A percentile compares a stretch with the other conserved stretches of the same genome.
phyloP scores from a whole-genome alignment of 2,329 filamentous ascomycete species.

The Ceratocystis colombiana region DNA sequence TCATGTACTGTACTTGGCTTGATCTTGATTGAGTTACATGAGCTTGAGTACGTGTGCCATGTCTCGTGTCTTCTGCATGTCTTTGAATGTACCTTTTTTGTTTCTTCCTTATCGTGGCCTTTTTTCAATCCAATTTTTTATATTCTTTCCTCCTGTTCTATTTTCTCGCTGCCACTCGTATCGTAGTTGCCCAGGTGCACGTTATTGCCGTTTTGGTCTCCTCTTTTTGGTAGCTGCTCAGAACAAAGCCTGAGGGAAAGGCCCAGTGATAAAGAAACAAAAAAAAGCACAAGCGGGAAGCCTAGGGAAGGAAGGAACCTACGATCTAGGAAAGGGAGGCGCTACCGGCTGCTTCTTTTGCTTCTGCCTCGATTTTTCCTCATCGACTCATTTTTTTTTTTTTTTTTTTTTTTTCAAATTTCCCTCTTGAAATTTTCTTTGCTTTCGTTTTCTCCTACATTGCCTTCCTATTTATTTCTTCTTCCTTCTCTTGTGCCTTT shows the following conservation, averaged over 20 bases:
- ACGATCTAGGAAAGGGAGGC: conserved; percentile 11
- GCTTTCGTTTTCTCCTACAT: not conserved
- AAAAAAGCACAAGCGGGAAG: not conserved
- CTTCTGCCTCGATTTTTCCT: conserved; percentile 9
- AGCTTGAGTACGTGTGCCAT: not conserved
- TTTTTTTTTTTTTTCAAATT: not conserved
- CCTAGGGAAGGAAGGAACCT: conserved; percentile 14
- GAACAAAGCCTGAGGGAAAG: not conserved
- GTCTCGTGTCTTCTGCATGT: not conserved
- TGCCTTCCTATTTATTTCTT: not conserved
- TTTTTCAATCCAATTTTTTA: not conserved
- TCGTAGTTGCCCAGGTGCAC: conserved; percentile 8
- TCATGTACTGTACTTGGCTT: too few relatives aligned
- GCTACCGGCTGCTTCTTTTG: not conserved
- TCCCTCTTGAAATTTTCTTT: not conserved
- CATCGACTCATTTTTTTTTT: not conserved
- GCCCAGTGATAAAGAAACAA: not conserved
- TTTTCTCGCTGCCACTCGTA: not conserved
- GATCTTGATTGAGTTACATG: too few relatives aligned
- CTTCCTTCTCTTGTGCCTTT: not conserved
- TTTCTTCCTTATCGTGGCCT: not conserved
- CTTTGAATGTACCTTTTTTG: conserved; percentile 3
- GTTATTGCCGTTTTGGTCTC: not conserved
- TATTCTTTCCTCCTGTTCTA: not conserved
- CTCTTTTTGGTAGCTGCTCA: not conserved